Conservation (phyloP, 169 alveolate genomes). For the Eimeria sp. region DNA sequence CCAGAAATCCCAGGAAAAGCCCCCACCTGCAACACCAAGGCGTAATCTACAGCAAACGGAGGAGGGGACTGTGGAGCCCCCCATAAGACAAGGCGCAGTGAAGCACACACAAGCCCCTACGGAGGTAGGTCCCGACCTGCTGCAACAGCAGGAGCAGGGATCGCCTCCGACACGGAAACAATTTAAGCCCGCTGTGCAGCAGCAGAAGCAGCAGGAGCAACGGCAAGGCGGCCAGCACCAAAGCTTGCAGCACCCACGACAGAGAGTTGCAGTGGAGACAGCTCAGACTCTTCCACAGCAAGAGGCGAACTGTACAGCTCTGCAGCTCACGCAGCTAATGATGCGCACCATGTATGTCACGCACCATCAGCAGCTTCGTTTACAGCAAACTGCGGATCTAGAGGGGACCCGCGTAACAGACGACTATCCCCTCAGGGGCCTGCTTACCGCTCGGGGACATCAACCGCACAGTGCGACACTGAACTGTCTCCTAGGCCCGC, state of each 20-base stretch:
- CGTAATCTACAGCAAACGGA: background rate
- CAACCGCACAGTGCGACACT: background rate
- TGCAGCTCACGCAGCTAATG: constrained; percentile 33
- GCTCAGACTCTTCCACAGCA: background rate
- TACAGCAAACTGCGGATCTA: background rate
- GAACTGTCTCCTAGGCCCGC: background rate
- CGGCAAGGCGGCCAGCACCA: background rate
- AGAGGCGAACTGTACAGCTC: background rate
- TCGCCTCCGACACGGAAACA: background rate
- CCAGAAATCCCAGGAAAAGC: background rate
- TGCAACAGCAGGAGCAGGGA: background rate
- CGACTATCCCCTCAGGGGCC: background rate
- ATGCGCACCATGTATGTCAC: background rate
- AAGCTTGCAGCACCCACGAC: background rate
- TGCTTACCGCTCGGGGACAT: background rate
- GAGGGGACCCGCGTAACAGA: background rate
- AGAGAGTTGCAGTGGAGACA: background rate
- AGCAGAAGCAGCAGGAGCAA: constrained; percentile 5
- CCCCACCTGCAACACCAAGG: background rate
- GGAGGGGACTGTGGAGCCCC: background rate
- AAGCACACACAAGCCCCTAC: background rate
- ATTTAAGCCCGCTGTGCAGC: background rate
- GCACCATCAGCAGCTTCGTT: constrained; percentile 34
- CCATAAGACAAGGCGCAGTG: background rate
- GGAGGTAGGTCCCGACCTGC: background rate